These are phyloP conservation scores for Clathrus columnatus DNA, from an alignment of 768 basidiomycete genomes.

Conservation along the genomic window DNA sequence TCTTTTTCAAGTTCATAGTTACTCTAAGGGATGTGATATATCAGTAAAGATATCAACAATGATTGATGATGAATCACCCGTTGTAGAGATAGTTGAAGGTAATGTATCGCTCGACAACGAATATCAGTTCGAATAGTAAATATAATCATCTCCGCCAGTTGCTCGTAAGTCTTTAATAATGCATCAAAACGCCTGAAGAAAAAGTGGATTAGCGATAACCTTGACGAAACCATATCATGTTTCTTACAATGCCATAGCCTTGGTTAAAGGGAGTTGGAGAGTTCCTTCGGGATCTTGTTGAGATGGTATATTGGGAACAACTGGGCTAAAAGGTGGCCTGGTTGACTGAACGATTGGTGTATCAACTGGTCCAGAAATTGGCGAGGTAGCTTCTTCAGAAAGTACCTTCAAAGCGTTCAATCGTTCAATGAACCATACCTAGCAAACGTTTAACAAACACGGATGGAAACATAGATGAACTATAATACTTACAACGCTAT, in stretches of 20 bases:
- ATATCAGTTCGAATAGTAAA: slow-evolving; percentile 84
- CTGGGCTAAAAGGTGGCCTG: slow-evolving; percentile 33
- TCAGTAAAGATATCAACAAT: slow-evolving; percentile 8
- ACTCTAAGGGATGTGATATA: slow-evolving; percentile 58
- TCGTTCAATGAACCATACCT: slow-evolving; percentile 83
- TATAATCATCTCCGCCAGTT: slow-evolving; percentile 78
- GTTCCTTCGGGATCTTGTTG: slow-evolving; percentile 32
- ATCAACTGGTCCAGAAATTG: slow-evolving; percentile 39
- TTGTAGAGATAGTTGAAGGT: slow-evolving; percentile 70
- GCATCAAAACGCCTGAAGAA: slow-evolving; percentile 77
- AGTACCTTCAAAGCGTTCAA: slow-evolving; percentile 57
- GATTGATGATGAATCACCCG: slow-evolving; percentile 34
- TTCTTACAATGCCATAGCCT: slow-evolving; percentile 86
- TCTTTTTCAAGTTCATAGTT: slow-evolving; percentile 78
- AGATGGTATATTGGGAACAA: slow-evolving; percentile 34
- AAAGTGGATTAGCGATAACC: not conserved
- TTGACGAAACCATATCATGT: slow-evolving; percentile 4
- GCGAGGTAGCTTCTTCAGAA: slow-evolving; percentile 46
- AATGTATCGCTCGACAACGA: slow-evolving; percentile 74
- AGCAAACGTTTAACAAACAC: slow-evolving; percentile 7
- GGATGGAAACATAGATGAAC: not conserved
- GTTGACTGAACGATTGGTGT: slow-evolving; percentile 39
- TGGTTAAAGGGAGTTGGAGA: slow-evolving; percentile 68
- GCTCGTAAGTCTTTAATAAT: slow-evolving; percentile 81
- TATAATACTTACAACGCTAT: slow-evolving; percentile 62